Conservation (phyloP, 2,329 filamentous ascomycete genomes). For the Talaromyces sp. region DNA sequence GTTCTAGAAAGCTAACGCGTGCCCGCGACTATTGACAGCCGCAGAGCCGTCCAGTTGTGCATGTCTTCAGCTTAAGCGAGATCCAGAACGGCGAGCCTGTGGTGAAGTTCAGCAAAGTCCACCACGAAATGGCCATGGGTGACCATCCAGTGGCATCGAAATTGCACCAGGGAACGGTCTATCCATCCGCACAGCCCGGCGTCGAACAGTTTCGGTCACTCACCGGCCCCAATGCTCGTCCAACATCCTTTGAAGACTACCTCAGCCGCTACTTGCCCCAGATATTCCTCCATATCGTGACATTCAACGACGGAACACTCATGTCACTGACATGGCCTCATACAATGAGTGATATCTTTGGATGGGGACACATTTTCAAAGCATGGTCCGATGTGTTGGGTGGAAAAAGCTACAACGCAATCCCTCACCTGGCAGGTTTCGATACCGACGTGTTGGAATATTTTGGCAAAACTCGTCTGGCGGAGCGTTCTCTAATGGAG, state of each 20-base stretch:
- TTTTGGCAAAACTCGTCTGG: not conserved
- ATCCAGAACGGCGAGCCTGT: not conserved
- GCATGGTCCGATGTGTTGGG: not conserved
- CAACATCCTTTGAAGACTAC: not conserved
- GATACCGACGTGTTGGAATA: not conserved
- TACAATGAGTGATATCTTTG: not conserved
- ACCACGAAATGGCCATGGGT: not conserved
- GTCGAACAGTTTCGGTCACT: slow-evolving; percentile 1
- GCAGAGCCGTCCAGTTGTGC: not conserved
- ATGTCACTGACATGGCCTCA: slow-evolving; percentile 1
- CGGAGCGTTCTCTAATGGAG: not conserved
- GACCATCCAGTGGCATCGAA: not conserved
- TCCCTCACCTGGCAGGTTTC: slow-evolving; percentile 1
- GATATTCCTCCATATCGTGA: slow-evolving; percentile 3
- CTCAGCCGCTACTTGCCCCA: not conserved
- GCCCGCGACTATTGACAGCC: not conserved
- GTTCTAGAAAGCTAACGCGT: not conserved
- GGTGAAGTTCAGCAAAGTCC: not conserved
- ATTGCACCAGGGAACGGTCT: not conserved
- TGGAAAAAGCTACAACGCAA: not conserved
- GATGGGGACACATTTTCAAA: not conserved
- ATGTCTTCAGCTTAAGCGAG: not conserved
- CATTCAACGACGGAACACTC: slow-evolving; percentile 5
- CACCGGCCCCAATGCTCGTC: not conserved
- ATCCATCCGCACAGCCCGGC: slow-evolving; percentile 6